Base-by-base conservation (phyloP, 2,329 filamentous ascomycete genomes). In the Thermochaetoides dissita region DNA sequence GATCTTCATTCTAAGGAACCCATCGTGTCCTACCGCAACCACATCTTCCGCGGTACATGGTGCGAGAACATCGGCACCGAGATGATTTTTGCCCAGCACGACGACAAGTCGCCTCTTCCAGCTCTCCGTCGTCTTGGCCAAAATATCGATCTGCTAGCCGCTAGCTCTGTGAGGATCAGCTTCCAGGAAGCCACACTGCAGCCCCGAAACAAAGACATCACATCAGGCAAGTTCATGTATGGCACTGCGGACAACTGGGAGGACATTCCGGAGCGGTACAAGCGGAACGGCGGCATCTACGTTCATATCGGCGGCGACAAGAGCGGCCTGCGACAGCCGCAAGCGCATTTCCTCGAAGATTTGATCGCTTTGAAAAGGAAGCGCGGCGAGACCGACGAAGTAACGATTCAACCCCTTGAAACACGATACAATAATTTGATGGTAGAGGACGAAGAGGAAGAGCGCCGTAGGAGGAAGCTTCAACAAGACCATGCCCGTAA, bases 61-160 rank as follows among this genome's bases (percentile, higher is more conserved):
- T 74, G 76, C 8, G 77, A 84, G 47, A 81, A 86, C 46, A 74
- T 94, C 36, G 89, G 89, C 32, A 94, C 87, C 0, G 85, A 93
- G 51, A 65, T 88, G 49, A 73, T 94, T 35, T 81, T 95, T 53
- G 71, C 69, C 1, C 62, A 61, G 10, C 71, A 68, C 47, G 62
- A 69, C 47, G 47, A 56, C 6, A 50, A 61, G 42, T 52, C 57
- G 8, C 57, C 57, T 7, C 57, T 71, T 2, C 69, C 71, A 3
- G 59, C 60, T 7, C 57, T 73, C 34, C 71, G 68, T n/a, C 63
- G 66, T 24, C 67, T 74, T 28, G 65, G 63, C 30, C 67, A 72
- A 17, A 70, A 74, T 24, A 76, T 84, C 33, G 81, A 88, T 55
- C 66, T 93, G 5, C 64, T 93, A 3, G 80, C 74, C n/a, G 74